Evolutionary conservation across 2,329 filamentous ascomycete genomes (phyloP).

Genomic region (Rosellinia necatrix): DNA sequence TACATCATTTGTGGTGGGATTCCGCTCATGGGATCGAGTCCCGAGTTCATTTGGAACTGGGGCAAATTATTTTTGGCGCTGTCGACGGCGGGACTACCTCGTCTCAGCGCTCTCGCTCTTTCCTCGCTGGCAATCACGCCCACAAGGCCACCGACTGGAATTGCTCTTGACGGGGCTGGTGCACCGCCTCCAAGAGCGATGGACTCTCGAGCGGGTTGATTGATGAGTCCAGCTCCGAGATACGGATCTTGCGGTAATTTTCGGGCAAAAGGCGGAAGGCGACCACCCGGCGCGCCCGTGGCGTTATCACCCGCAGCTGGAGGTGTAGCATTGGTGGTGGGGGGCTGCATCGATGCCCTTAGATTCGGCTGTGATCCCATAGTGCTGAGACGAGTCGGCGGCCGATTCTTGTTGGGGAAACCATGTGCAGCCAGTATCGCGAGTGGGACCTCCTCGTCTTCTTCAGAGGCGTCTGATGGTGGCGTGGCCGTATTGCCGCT

Average conservation of each 20-base stretch:
- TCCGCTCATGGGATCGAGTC: constrained; percentile 55
- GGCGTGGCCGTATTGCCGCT: constrained; percentile 44
- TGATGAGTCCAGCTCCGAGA: constrained; percentile 76
- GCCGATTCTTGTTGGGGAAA: constrained; percentile 78
- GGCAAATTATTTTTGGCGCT: constrained; percentile 46
- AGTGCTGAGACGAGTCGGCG: constrained; percentile 68
- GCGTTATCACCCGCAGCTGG: constrained; percentile 60
- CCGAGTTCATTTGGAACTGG: constrained; percentile 43
- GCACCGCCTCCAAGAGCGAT: constrained; percentile 69
- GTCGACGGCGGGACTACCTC: constrained; percentile 76
- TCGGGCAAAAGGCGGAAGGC: constrained; percentile 80
- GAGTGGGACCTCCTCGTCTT: constrained; percentile 86
- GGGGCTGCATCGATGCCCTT: constrained; percentile 56
- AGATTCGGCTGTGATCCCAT: constrained; percentile 75
- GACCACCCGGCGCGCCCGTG: constrained; percentile 45
- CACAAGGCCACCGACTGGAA: constrained; percentile 77
- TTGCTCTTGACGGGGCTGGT: constrained; percentile 45
- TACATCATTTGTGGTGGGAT: constrained; percentile 59
- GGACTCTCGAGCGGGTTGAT: constrained; percentile 73
- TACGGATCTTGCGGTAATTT: constrained; percentile 86
- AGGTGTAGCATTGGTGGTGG: constrained; percentile 56
- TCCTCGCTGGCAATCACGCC: constrained; percentile 89
- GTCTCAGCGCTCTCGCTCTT: constrained; percentile 73
- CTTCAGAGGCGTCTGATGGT: constrained; percentile 64
- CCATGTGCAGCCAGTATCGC: constrained; percentile 88